A percentile compares a stretch with the other conserved stretches of the same genome.
phyloP scores from a whole-genome alignment of 2,329 filamentous ascomycete genomes.

The Aureobasidium sp. region DNA sequence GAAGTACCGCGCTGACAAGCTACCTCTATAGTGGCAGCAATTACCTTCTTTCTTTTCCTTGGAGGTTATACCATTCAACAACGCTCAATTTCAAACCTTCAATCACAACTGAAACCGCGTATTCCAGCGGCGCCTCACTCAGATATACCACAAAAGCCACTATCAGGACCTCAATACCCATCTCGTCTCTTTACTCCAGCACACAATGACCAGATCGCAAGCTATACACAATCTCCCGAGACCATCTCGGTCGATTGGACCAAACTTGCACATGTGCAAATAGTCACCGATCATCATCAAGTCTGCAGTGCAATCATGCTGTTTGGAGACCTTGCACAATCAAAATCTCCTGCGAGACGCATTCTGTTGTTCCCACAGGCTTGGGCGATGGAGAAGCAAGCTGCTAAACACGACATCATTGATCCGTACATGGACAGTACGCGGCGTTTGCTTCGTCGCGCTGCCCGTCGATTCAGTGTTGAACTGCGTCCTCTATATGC shows the following conservation, averaged over 20 bases:
- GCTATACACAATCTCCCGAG: constrained; percentile 25
- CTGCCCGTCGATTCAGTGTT: constrained; percentile 40
- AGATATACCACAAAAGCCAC: constrained; percentile 12
- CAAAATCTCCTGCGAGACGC: constrained; percentile 40
- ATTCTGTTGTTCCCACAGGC: constrained; percentile 40
- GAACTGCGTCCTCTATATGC: constrained; percentile 34
- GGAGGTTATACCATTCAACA: constrained; percentile 86
- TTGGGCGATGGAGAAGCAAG: constrained; percentile 30
- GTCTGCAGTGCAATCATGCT: constrained; percentile 47
- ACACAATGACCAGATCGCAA: constrained; percentile 16
- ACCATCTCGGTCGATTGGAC: constrained; percentile 36
- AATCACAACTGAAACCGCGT: constrained; percentile 59
- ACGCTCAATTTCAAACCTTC: constrained; percentile 58
- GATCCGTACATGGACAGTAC: constrained; percentile 40
- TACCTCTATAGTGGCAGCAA: constrained; percentile 54
- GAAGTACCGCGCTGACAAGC: not conserved
- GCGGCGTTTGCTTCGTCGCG: constrained; percentile 38
- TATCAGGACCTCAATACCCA: constrained; percentile 19
- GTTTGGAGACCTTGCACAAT: constrained; percentile 39
- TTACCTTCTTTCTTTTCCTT: constrained; percentile 76
- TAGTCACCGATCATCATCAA: constrained; percentile 39
- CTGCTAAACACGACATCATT: constrained; percentile 30
- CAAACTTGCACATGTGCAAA: constrained; percentile 41
- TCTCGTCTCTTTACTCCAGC: constrained; percentile 25
- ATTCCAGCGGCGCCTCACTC: constrained; percentile 35